Evolutionary conservation across 2,329 filamentous ascomycete species (phyloP), one percentile per base, ranked within the genome.

Genomic region (Akanthomyces uredinophilus): DNA sequence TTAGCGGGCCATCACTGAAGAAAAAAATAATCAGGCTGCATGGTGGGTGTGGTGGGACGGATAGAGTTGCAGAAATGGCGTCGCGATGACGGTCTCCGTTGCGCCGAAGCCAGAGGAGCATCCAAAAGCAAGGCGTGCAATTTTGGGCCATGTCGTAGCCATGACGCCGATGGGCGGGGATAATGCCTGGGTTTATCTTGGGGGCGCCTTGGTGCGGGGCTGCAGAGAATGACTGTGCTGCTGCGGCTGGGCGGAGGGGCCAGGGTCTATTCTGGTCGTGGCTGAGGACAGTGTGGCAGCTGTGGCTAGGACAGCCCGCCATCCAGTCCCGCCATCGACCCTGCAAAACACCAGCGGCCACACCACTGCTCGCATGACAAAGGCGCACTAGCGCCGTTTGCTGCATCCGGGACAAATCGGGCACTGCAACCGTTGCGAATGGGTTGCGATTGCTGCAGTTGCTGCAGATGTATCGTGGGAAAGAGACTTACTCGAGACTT

Each of bases 401-500:
- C 27, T 35, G 27, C 27, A 51, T 51, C 27, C 51, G 29, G 35
- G 32, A 54, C 29, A 54, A 54, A 54, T 37, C 41, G 41, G 53
- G 56, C 44, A 27, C 4, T 49, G 41, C 43, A 35, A 35, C 32
- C 32, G 32, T 35, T 35, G 32, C 32, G n/a, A n/a, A 35, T 35
- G 4, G 4, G 32, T 35, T 11, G 32, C 32, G 10, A 35, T 7
- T 44, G n/a, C 3, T 43, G 41, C 14, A 43, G 41, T 32, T 35
- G 10, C 8, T 32, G 32, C 32, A 35, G 32, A 8, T 35, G 11
- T 8, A 35, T 35, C 32, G 2, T 32, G 32, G n/a, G 29, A 37
- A 37, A 27, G 14, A 67, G n/a, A 83, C 91, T 83, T 83, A 97
- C 94, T 85, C 92, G 96, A 74, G 90, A 94, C 84, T 98, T 99